A percentile compares a stretch with the other conserved stretches of the same genome.
Conservation (phyloP, 176 grass and related monocot species). For the Avena atlantica region DNA sequence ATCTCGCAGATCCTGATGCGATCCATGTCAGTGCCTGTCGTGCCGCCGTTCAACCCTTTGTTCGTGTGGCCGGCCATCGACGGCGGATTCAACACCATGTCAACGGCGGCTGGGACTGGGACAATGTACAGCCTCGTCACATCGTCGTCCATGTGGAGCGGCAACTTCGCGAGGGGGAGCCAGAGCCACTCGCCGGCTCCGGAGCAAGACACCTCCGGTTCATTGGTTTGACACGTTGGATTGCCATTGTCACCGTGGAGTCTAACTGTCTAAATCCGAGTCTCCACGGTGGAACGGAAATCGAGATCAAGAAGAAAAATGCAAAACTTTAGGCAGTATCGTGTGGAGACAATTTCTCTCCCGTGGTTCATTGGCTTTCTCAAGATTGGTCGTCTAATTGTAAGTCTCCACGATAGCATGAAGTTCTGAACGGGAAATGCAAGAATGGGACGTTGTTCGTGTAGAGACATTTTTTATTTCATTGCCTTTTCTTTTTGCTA, state of each 20-base stretch:
- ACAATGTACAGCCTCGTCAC: conserved; percentile 42
- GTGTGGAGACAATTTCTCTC: background rate
- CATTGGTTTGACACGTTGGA: conserved; percentile 17
- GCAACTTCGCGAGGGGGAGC: conserved; percentile 33
- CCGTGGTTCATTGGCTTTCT: background rate
- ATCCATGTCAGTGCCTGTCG: conserved; percentile 45
- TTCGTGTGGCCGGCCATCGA: conserved; percentile 69
- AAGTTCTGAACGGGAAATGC: too few relatives aligned
- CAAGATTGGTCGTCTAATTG: too few relatives aligned
- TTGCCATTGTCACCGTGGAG: background rate
- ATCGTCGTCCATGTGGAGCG: conserved; percentile 61
- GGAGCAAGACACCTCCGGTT: conserved; percentile 25
- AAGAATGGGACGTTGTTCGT: too few relatives aligned
- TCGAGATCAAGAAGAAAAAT: background rate
- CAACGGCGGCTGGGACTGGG: conserved; percentile 25
- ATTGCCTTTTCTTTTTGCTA: too few relatives aligned
- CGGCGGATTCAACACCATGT: conserved; percentile 34
- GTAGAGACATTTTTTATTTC: too few relatives aligned
- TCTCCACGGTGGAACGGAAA: background rate
- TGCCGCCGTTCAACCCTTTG: conserved; percentile 71
- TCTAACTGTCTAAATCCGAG: conserved; percentile 9
- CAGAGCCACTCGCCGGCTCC: conserved; percentile 6
- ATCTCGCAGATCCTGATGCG: conserved; percentile 66
- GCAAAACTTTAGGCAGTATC: background rate
- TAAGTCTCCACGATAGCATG: too few relatives aligned